phyloP scores from a whole-genome alignment of 805 yeast genomes.

The Saturnispora galanensis region DNA sequence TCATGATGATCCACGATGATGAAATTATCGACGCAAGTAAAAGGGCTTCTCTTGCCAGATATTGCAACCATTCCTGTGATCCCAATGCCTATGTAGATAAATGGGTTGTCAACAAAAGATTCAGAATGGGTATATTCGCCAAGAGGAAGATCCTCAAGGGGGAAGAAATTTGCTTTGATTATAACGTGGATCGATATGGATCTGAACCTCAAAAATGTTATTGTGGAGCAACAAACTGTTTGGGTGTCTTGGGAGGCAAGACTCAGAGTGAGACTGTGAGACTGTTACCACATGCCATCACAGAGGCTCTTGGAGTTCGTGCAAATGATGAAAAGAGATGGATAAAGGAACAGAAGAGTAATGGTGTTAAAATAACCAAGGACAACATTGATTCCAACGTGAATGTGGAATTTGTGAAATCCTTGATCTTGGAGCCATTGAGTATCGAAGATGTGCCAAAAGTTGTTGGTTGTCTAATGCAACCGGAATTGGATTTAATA shows the following conservation, averaged over 20 bases:
- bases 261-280: conserved; percentile 91
- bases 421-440: conserved; percentile 46
- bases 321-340: conserved; percentile 61
- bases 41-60: conserved; percentile 81
- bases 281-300: conserved; percentile 68
- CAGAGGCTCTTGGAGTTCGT: conserved; percentile 78
- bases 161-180: conserved; percentile 87
- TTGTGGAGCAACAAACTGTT: conserved; percentile 88
- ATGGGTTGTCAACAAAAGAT: conserved; percentile 90
- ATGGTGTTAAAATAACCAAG: conserved; percentile 38
- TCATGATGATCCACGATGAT: conserved; percentile 90
- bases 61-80: conserved; percentile 89
- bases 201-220: conserved; percentile 90
- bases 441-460: conserved; percentile 54
- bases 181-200: conserved; percentile 94
- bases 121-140: conserved; percentile 92
- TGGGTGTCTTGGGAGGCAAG: conserved; percentile 92
- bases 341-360: conserved; percentile 48
- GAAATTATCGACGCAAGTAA: conserved; percentile 92
- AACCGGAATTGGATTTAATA: conserved; percentile 53
- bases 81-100: conserved; percentile 94
- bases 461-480: conserved; percentile 74
- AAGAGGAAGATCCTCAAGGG: conserved; percentile 61
- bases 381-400: conserved; percentile 45
- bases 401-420: conserved; percentile 54